Evolutionary conservation across 177 flowering plant genomes (phyloP), one percentile per base, ranked within the genome.

Genomic region (Vitis hybrid): DNA sequence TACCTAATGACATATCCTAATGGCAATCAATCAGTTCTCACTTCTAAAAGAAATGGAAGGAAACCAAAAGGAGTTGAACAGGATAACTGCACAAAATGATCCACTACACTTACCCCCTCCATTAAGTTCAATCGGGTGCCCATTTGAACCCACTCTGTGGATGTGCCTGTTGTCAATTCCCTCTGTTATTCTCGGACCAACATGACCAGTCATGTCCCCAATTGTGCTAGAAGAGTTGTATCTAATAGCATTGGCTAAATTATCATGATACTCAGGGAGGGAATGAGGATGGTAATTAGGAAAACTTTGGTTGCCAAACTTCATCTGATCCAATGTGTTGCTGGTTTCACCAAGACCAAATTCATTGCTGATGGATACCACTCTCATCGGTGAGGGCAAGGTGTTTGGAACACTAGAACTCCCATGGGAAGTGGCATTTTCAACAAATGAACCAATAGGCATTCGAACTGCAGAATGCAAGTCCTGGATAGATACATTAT

Each of bases 21-120:
- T 58, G 52, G 40, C 15, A 48, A 61, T 56, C n/a, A 11, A 57
- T 19, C 35, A 12, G 56, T 21, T 46, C 46, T 48, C 55, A 48
- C 16, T 59, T 24, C 27, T 24, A 24, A 24, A 24, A 24, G 27
- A 24, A 24, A 24, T 24, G 27, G 27, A 24, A 2, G 2, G 27
- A 24, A 24, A 24, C 24, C 46, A 27, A 35, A 18, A 62, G 56
- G 5, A 55, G 62, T 10, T 16, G 15, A 50, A 24, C 46, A 10
- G 13, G 16, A 30, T n/a, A n/a, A 16, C 15, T 64, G 14, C 46
- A 64, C 14, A 12, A n/a, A 58, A 12, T 54, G 19, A 19, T 52
- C 40, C 11, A 57, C 27, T 50, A 18, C 21, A 55, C 78, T 71
- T 72, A 80, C 85, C 83, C 3, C 75, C 74, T 40, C 75, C 77